phyloP scores from a whole-genome alignment of 345 rosid species.

The Microthlaspi erraticum region DNA sequence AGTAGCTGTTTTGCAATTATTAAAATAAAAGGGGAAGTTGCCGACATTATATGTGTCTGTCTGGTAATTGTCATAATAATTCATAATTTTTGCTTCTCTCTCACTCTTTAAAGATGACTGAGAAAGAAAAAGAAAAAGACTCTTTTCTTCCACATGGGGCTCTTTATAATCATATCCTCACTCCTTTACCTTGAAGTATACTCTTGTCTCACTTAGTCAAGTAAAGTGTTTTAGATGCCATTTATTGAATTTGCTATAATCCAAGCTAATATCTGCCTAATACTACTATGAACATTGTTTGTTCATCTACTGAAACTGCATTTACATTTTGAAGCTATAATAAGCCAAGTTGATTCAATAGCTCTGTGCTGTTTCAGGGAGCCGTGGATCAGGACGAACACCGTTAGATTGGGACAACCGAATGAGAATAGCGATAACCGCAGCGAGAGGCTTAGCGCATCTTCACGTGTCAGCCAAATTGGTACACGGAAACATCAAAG shows the following conservation, averaged over 20 bases:
- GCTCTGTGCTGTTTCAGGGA: slow-evolving; percentile 55
- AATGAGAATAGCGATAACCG: slow-evolving; percentile 70
- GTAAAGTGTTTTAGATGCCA: slow-evolving; percentile 23
- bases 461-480: slow-evolving; percentile 73
- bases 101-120: slow-evolving; percentile 41
- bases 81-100: slow-evolving; percentile 45
- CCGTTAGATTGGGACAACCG: slow-evolving; percentile 95
- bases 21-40: slow-evolving; percentile 33
- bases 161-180: slow-evolving; percentile 28
- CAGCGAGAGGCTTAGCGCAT: slow-evolving; percentile 78
- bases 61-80: slow-evolving; percentile 43
- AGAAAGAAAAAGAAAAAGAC: slow-evolving; percentile 26
- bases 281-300: background rate
- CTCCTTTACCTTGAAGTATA: slow-evolving; percentile 37
- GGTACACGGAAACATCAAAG: slow-evolving; percentile 90
- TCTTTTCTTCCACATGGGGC: slow-evolving; percentile 41
- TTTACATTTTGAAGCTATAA: slow-evolving; percentile 14
- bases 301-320: slow-evolving; percentile 1
- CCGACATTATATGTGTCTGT: slow-evolving; percentile 41
- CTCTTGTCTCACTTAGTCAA: slow-evolving; percentile 25
- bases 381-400: slow-evolving; percentile 89
- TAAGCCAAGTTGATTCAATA: background rate
- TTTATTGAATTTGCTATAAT: slow-evolving; percentile 1
- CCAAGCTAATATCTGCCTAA: background rate
- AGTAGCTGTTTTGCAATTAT: slow-evolving; percentile 44